phyloP scores from a whole-genome alignment of 2,329 filamentous ascomycete species.

The Aspergillaceae sp. region DNA sequence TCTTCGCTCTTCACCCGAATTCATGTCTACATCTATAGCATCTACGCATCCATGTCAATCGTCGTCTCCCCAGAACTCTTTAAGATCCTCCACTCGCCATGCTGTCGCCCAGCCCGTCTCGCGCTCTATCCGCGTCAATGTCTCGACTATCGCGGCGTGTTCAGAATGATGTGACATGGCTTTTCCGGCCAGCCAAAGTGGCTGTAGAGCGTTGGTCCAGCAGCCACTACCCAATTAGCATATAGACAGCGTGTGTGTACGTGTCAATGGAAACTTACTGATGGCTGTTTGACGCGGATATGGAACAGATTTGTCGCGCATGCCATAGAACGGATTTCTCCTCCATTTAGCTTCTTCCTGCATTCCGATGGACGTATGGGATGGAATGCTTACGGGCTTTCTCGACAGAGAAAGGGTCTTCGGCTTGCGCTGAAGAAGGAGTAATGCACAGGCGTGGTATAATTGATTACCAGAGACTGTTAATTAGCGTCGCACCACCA shows the following conservation, averaged over 20 bases:
- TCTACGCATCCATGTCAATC: conserved; percentile 5
- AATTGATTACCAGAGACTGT: conserved; percentile 28
- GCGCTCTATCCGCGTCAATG: conserved; percentile 43
- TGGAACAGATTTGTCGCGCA: conserved; percentile 40
- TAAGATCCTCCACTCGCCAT: conserved; percentile 47
- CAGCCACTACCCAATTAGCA: conserved; percentile 20
- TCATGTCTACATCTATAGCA: conserved; percentile 3
- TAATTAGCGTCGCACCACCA: not conserved
- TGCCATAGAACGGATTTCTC: conserved; percentile 41
- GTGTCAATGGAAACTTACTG: conserved; percentile 18
- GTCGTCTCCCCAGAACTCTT: conserved; percentile 44
- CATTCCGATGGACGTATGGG: not conserved
- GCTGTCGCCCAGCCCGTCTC: conserved; percentile 47
- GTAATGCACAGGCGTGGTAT: conserved; percentile 23
- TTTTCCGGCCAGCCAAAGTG: conserved; percentile 42
- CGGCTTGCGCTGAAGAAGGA: conserved; percentile 25
- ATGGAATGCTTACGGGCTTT: conserved; percentile 14
- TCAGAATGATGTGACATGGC: conserved; percentile 38
- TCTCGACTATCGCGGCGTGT: conserved; percentile 40
- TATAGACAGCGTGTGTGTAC: not conserved
- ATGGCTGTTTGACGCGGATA: conserved; percentile 37
- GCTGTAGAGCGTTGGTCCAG: conserved; percentile 41
- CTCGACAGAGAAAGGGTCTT: conserved; percentile 14
- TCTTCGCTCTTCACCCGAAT: not conserved
- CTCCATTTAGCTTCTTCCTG: no score